phyloP scores from a whole-genome alignment of 1,284 basidiomycete genomes.

The Laetiporus sulphureus region DNA sequence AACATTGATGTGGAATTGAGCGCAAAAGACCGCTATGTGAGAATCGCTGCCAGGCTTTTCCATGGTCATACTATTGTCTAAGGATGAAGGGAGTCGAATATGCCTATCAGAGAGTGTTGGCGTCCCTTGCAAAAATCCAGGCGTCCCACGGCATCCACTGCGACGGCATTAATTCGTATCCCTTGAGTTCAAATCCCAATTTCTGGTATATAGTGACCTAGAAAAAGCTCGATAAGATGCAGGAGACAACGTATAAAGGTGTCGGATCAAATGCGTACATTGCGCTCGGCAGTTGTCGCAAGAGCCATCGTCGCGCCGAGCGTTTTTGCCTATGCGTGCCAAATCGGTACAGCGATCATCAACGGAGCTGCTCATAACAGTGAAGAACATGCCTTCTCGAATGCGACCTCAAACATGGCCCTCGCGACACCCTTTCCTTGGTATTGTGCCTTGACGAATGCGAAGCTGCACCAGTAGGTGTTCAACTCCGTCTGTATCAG shows the following conservation, averaged over 20 bases:
- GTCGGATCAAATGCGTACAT: neutral
- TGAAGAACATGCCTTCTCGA: constrained; percentile 5
- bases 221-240: neutral
- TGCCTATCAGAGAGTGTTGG: no score
- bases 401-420: constrained; percentile 10
- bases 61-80: no score
- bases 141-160: neutral
- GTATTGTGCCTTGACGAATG: constrained; percentile 10
- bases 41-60: no score
- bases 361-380: neutral
- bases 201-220: neutral
- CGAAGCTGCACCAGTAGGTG: constrained; percentile 13
- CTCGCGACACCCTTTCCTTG: constrained; percentile 11
- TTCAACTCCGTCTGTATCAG: constrained; percentile 5
- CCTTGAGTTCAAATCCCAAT: neutral
- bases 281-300: neutral
- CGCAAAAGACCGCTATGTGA: no score
- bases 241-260: neutral
- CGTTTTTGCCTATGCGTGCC: neutral
- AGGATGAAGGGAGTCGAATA: no score
- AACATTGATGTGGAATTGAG: no score
- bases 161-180: neutral
- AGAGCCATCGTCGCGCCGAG: constrained; percentile 3
- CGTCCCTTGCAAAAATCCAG: neutral
- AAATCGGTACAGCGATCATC: no score